A percentile compares a stretch with the other conserved stretches of the same genome.
These are phyloP conservation scores for Penicillium cosmopolitanum DNA, from an alignment of 495 filamentous ascomycete species.

Conservation along the genomic window DNA sequence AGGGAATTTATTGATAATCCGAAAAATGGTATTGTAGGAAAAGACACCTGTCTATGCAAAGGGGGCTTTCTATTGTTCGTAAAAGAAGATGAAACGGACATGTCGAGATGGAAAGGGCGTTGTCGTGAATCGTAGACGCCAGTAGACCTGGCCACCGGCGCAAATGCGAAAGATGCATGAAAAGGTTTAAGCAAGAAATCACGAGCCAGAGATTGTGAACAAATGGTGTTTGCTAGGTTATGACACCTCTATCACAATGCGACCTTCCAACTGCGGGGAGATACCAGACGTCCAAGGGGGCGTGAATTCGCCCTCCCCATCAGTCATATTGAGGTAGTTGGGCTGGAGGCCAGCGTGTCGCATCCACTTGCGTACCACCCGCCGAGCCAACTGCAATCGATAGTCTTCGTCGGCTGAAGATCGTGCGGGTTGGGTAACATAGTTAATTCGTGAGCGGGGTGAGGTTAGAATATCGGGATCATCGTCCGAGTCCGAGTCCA, in stretches of 20 bases:
- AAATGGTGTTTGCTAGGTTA: background rate
- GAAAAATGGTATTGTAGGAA: too few relatives aligned
- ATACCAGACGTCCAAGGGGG: constrained; percentile 81
- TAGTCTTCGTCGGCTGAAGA: constrained; percentile 45
- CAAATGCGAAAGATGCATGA: too few relatives aligned
- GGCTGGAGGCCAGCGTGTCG: constrained; percentile 63
- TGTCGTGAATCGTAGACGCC: too few relatives aligned
- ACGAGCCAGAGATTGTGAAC: background rate
- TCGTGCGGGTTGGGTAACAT: constrained; percentile 42
- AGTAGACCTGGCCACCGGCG: too few relatives aligned
- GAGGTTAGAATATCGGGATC: constrained; percentile 48
- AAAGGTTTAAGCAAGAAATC: background rate
- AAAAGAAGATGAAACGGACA: too few relatives aligned
- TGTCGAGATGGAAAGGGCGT: too few relatives aligned
- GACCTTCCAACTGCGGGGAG: constrained; percentile 73
- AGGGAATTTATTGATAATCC: too few relatives aligned
- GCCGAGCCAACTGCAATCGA: constrained; percentile 56
- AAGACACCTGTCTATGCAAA: constrained; percentile 1
- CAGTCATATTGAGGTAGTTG: constrained; percentile 37
- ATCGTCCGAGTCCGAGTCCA: constrained; percentile 52
- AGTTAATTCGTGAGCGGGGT: constrained; percentile 39
- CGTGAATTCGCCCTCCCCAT: constrained; percentile 55
- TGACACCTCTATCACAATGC: constrained; percentile 57
- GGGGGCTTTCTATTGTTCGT: background rate
- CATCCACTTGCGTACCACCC: constrained; percentile 75